A percentile compares a stretch with the other conserved stretches of the same genome.
phyloP scores from a whole-genome alignment of 2,329 filamentous ascomycete genomes.

The Diaporthe sp. region DNA sequence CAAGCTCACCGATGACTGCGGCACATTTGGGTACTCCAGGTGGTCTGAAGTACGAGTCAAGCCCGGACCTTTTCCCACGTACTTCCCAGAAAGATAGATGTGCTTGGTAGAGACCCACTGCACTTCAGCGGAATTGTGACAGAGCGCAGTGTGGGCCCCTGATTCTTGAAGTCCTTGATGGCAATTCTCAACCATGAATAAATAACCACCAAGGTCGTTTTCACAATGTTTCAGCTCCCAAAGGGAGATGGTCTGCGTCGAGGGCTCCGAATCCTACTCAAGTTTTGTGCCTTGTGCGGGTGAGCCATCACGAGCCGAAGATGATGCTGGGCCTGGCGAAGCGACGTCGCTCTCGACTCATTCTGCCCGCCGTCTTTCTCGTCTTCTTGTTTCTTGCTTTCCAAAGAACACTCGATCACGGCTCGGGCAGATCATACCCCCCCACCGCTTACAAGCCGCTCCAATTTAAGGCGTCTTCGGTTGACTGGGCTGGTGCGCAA shows the following conservation, averaged over 20 bases:
- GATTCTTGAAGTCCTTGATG: background rate
- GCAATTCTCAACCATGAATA: background rate
- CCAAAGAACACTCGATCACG: background rate
- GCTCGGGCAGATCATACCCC: background rate
- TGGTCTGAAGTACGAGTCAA: too few relatives aligned
- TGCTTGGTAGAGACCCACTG: background rate
- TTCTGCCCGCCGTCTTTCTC: background rate
- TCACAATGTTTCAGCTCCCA: background rate
- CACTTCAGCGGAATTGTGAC: background rate
- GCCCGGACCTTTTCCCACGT: too few relatives aligned
- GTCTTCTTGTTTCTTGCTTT: background rate
- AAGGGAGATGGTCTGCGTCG: background rate
- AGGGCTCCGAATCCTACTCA: background rate
- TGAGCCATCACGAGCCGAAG: background rate
- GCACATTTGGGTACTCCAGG: too few relatives aligned
- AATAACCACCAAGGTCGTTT: background rate
- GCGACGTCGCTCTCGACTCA: background rate
- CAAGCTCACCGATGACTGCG: too few relatives aligned
- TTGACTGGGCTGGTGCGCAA: background rate
- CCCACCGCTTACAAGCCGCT: background rate
- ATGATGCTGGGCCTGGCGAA: background rate
- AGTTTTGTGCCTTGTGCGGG: background rate
- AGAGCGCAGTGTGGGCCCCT: background rate
- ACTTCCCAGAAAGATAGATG: too few relatives aligned
- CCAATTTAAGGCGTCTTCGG: background rate